phyloP scores from a whole-genome alignment of 768 basidiomycete genomes.

The Mycena amicta region DNA sequence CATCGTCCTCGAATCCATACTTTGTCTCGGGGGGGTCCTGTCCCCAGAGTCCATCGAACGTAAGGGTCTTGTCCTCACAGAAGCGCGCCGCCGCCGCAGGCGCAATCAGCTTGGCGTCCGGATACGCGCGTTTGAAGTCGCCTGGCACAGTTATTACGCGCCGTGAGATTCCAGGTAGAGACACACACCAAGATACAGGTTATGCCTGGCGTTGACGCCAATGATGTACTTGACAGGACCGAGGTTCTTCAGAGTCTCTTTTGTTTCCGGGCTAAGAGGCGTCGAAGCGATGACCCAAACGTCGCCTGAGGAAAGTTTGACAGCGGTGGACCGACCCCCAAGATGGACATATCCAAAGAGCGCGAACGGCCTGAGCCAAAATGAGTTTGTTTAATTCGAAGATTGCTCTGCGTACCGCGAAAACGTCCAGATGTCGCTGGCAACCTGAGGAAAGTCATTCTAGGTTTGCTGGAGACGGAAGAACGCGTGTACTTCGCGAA shows the following conservation, averaged over 20 bases:
- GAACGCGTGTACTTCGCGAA: background rate
- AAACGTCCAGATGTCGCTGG: slow-evolving; percentile 14
- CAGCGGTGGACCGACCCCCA: slow-evolving; percentile 83
- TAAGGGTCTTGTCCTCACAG: slow-evolving; percentile 50
- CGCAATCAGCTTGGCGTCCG: slow-evolving; percentile 69
- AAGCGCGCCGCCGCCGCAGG: slow-evolving; percentile 57
- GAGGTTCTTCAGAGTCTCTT: slow-evolving; percentile 58
- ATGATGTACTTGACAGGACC: slow-evolving; percentile 75
- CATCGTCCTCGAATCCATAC: slow-evolving; percentile 80
- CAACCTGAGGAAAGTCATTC: slow-evolving; percentile 1
- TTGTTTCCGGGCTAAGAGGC: slow-evolving; percentile 66
- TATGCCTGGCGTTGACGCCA: slow-evolving; percentile 57
- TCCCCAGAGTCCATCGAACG: slow-evolving; percentile 71
- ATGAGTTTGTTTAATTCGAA: too few species aligned
- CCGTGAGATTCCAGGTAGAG: slow-evolving; percentile 2
- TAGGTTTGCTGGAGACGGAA: background rate
- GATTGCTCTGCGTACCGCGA: too few species aligned
- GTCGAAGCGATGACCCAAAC: slow-evolving; percentile 85
- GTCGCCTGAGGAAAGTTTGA: slow-evolving; percentile 64
- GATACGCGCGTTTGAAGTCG: slow-evolving; percentile 69
- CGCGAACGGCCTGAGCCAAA: slow-evolving; percentile 71
- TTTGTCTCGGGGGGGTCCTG: slow-evolving; percentile 58
- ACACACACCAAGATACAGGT: slow-evolving; percentile 56
- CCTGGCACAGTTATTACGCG: slow-evolving; percentile 32
- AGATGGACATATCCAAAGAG: slow-evolving; percentile 69